A percentile compares a stretch with the other conserved stretches of the same genome.
Conservation (phyloP, 441 rosid species). For the Gossypium davidsonii region DNA sequence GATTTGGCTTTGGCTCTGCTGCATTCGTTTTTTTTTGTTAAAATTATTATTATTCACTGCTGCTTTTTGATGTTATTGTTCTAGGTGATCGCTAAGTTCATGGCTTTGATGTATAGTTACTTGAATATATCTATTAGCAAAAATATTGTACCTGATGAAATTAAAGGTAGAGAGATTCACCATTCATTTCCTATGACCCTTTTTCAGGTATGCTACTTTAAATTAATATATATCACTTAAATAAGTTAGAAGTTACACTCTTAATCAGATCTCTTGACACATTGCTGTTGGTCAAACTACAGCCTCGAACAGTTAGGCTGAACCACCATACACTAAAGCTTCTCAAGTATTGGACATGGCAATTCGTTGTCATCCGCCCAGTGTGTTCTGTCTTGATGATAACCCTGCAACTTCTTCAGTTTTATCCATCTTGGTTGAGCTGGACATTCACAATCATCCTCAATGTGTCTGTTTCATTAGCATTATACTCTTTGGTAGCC, state of each 20-base stretch:
- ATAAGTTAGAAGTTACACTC: neutral
- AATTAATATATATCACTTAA: neutral
- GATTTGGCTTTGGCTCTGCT: neutral
- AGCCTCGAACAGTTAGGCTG: conserved; percentile 74
- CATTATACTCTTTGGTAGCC: conserved; percentile 69
- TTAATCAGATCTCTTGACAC: neutral
- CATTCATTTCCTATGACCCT: conserved; percentile 94
- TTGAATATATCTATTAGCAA: conserved; percentile 80
- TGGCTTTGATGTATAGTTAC: conserved; percentile 80
- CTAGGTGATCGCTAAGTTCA: conserved; percentile 83
- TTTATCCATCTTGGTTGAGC: conserved; percentile 87
- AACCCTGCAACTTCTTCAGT: conserved; percentile 49
- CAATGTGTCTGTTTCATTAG: conserved; percentile 80
- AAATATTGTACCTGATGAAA: conserved; percentile 72
- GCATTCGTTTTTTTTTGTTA: neutral
- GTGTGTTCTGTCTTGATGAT: conserved; percentile 82
- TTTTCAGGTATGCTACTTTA: conserved; percentile 52
- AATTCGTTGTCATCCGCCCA: conserved; percentile 80
- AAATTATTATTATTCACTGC: neutral
- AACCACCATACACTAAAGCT: conserved; percentile 65
- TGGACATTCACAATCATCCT: conserved; percentile 90
- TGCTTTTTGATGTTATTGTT: conserved; percentile 10
- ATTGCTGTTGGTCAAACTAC: conserved; percentile 20
- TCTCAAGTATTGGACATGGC: conserved; percentile 94
- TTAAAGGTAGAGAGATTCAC: conserved; percentile 89